These are phyloP conservation scores for Pisolithus microcarpus DNA, from an alignment of 768 basidiomycete species.

Conservation along the genomic window DNA sequence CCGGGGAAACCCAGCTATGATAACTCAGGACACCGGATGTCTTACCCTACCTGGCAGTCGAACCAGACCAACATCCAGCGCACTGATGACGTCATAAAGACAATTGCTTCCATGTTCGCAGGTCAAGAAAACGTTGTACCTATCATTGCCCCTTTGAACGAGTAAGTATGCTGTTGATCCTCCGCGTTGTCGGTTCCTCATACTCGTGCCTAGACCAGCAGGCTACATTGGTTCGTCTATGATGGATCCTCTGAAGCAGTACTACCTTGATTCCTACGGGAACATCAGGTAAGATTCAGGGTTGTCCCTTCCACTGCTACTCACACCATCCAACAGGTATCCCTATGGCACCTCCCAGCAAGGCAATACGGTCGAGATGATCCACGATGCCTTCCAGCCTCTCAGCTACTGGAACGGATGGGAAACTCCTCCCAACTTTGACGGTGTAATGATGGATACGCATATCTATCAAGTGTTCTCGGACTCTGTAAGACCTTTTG, in stretches of 20 bases:
- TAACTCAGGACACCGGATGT: slow-evolving; percentile 65
- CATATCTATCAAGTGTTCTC: slow-evolving; percentile 77
- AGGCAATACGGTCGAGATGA: slow-evolving; percentile 55
- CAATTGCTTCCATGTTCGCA: slow-evolving; percentile 53
- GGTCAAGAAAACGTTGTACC: slow-evolving; percentile 49
- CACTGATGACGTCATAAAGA: slow-evolving; percentile 58
- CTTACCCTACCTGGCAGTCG: slow-evolving; percentile 64
- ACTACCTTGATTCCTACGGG: slow-evolving; percentile 67
- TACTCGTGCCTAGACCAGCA: slow-evolving; percentile 50
- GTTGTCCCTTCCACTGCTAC: neutral
- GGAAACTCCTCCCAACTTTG: slow-evolving; percentile 40
- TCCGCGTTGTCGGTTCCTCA: neutral
- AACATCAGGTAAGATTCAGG: slow-evolving; percentile 49
- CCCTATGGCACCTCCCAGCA: slow-evolving; percentile 37
- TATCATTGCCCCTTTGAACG: slow-evolving; percentile 71
- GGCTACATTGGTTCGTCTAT: slow-evolving; percentile 52
- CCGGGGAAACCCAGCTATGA: slow-evolving; percentile 48
- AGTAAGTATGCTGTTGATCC: slow-evolving; percentile 35
- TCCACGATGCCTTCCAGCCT: slow-evolving; percentile 77
- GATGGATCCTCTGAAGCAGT: slow-evolving; percentile 48
- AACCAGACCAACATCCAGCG: slow-evolving; percentile 59
- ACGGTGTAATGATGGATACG: slow-evolving; percentile 73
- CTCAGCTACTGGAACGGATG: slow-evolving; percentile 65
- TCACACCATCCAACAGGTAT: slow-evolving; percentile 21
- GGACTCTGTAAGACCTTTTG: slow-evolving; percentile 35